phyloP scores from a whole-genome alignment of 441 rosid species.

The Mallotus japonicus region DNA sequence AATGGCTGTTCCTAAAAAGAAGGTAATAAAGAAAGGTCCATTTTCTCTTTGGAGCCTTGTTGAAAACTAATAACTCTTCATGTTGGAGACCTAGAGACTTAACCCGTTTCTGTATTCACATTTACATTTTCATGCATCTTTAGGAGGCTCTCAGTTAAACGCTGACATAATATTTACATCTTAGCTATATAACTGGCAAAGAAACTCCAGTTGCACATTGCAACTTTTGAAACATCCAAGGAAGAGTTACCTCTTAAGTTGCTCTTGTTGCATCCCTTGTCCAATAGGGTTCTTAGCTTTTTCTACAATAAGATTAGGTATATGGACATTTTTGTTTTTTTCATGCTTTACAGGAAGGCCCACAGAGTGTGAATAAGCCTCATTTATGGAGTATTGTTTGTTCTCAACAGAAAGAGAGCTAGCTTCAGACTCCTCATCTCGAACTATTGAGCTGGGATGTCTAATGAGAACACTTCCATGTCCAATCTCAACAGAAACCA shows the following conservation, averaged over 20 bases:
- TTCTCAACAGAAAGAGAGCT: conserved; percentile 90
- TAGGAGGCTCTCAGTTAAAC: neutral
- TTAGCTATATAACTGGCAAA: conserved; percentile 4
- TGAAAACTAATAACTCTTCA: neutral
- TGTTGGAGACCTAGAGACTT: conserved; percentile 11
- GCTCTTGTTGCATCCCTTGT: conserved; percentile 53
- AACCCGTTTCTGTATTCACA: conserved; percentile 2
- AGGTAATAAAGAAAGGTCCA: neutral
- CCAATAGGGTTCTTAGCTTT: conserved; percentile 43
- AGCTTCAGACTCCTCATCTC: conserved; percentile 97
- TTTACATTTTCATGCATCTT: conserved; percentile 15
- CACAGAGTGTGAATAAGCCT: conserved; percentile 58
- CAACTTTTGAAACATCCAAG: conserved; percentile 5
- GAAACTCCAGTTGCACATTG: neutral
- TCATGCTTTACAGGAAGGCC: conserved; percentile 43
- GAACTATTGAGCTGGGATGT: conserved; percentile 76
- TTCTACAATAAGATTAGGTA: conserved; percentile 36
- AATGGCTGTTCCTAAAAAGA: neutral
- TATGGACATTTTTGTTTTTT: conserved; percentile 29
- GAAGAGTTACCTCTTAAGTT: conserved; percentile 54
- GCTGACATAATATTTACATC: neutral
- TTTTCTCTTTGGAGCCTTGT: conserved; percentile 2
- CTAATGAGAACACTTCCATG: conserved; percentile 95
- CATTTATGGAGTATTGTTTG: conserved; percentile 50
- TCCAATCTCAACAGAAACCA: conserved; percentile 97